Base-by-base conservation (phyloP, 768 basidiomycete species). In the Amanita thiersii region DNA sequence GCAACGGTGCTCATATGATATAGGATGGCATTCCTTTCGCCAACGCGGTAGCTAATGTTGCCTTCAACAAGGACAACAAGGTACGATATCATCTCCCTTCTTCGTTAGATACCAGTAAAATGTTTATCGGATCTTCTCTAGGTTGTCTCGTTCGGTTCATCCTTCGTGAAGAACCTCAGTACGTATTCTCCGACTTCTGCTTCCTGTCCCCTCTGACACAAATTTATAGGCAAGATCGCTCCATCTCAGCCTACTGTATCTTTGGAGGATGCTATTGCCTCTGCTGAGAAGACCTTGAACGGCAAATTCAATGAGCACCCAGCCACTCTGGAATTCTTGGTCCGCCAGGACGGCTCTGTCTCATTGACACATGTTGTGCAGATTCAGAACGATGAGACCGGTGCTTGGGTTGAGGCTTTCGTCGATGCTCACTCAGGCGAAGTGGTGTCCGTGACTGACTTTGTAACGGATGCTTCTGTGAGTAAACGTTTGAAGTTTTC, bases 381-480 rank as follows among this genome's bases (percentile, higher is more conserved):
- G 37, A 50, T 63, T 20, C 55, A 50, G 18, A 57, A 59, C 47
- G 45, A 52, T 23, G 45, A 49, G 4, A 40, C 47, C 12, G 55
- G 69, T 31, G 62, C 64, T 20, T 78, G 73, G 74, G 65, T 66
- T 47, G 74, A 79, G 55, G 75, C 73, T 1, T 75, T 73, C 46
- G 69, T 77, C 29, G 76, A 77, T 47, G 76, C 72, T 11, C 64
- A 68, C 44, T 57, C 64, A 14, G 67, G 67, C 12, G 65, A 70
- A 28, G 51, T 75, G 37, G 54, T 70, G 8, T 59, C 64, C 17
- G 60, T 72, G 20, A 69, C 70, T 41, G 72, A 77, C 50, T 75
- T 72, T 56, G 72, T 65, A 30, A 50, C 59, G 30, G 55, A 63
- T 39, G 60, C 62, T 19, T 57, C 66, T 8, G 61, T 64, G 39